These are phyloP conservation scores for Epichloe hybrida DNA, from an alignment of 2,329 filamentous ascomycete genomes.

Conservation along the genomic window DNA sequence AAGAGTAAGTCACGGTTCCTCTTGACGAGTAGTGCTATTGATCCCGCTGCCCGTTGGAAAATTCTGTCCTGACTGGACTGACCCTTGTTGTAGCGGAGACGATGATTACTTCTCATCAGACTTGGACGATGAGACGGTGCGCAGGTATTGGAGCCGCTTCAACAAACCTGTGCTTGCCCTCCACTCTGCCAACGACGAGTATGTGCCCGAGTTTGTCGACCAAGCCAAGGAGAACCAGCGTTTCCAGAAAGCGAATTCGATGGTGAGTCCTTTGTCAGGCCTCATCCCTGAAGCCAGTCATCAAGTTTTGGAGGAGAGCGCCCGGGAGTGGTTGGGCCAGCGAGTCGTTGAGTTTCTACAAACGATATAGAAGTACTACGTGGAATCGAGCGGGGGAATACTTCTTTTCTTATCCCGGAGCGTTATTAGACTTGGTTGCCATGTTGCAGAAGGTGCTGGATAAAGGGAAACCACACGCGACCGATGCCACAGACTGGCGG, in stretches of 20 bases:
- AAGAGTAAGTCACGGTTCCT: conserved; percentile 28
- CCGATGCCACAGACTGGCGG: too few species aligned
- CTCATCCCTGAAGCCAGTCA: conserved; percentile 40
- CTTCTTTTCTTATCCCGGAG: neutral
- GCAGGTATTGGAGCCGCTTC: conserved; percentile 51
- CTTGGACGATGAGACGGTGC: conserved; percentile 42
- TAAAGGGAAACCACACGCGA: too few species aligned
- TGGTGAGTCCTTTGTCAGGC: conserved; percentile 37
- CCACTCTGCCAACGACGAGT: conserved; percentile 53
- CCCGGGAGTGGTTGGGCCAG: conserved; percentile 35
- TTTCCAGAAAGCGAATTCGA: conserved; percentile 36
- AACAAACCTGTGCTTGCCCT: conserved; percentile 48
- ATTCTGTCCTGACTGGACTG: neutral
- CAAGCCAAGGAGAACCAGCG: conserved; percentile 40
- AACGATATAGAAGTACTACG: conserved; percentile 9
- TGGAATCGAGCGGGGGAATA: neutral
- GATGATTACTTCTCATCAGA: conserved; percentile 87
- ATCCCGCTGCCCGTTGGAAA: neutral
- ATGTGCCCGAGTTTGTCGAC: conserved; percentile 44
- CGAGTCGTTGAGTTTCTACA: conserved; percentile 34
- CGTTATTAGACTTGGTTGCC: neutral
- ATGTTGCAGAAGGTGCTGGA: too few species aligned
- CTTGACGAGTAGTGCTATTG: neutral
- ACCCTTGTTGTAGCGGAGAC: conserved; percentile 37
- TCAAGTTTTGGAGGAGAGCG: conserved; percentile 30